Evolutionary conservation across 495 filamentous ascomycete genomes (phyloP).

Genomic region (Poronia punctata): DNA sequence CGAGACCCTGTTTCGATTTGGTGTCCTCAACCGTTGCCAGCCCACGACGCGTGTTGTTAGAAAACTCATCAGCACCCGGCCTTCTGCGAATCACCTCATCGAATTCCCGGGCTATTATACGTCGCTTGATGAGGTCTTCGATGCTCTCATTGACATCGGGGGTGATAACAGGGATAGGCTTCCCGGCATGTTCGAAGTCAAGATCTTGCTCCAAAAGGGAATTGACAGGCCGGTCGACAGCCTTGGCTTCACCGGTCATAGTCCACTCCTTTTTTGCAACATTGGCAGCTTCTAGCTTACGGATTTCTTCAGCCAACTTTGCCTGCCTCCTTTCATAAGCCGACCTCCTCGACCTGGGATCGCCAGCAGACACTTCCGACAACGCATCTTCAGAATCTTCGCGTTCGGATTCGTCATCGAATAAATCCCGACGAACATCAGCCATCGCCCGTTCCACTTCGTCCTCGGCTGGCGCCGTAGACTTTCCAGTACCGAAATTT

Average conservation of each 20-base stretch:
- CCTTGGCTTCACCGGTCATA: slow-evolving; percentile 80
- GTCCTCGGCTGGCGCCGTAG: slow-evolving; percentile 37
- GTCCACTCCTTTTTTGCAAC: slow-evolving; percentile 91
- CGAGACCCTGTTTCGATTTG: slow-evolving; percentile 78
- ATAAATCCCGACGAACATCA: slow-evolving; percentile 83
- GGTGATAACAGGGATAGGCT: slow-evolving; percentile 90
- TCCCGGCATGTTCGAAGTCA: slow-evolving; percentile 93
- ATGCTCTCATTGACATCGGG: slow-evolving; percentile 89
- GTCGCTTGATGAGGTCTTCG: slow-evolving; percentile 88
- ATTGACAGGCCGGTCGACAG: slow-evolving; percentile 74
- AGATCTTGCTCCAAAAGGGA: slow-evolving; percentile 91
- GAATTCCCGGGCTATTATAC: slow-evolving; percentile 85
- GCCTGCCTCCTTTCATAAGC: slow-evolving; percentile 82
- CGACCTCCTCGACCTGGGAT: slow-evolving; percentile 56
- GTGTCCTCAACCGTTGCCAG: slow-evolving; percentile 77
- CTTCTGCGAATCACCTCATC: slow-evolving; percentile 84
- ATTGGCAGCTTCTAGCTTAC: slow-evolving; percentile 77
- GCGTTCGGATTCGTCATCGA: slow-evolving; percentile 67
- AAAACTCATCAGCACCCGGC: slow-evolving; percentile 57
- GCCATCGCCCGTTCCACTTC: slow-evolving; percentile 83
- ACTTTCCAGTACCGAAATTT: slow-evolving; percentile 27
- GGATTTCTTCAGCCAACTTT: slow-evolving; percentile 80
- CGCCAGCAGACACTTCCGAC: slow-evolving; percentile 47
- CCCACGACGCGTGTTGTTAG: slow-evolving; percentile 51
- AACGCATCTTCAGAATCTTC: slow-evolving; percentile 49